Percentiles rank a stretch among this genome's conserved stretches.
Evolutionary conservation across 495 filamentous ascomycete species (phyloP).

Genomic region (Talaromyces liani): DNA sequence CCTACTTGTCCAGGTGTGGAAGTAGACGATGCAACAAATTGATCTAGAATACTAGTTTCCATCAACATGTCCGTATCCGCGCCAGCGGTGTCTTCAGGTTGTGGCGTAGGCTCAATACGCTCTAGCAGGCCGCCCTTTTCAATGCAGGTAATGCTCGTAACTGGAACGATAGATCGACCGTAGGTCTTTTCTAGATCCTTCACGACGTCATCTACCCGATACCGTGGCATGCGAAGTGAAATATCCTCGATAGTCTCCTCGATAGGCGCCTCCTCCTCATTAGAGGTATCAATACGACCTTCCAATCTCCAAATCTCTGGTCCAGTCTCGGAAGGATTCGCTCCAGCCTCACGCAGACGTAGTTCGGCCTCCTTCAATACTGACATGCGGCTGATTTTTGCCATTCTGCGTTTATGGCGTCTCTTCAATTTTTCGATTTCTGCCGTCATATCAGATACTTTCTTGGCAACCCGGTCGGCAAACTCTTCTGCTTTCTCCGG

Average conservation of each 20-base stretch:
- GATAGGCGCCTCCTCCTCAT: constrained; percentile 43
- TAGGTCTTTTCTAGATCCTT: constrained; percentile 49
- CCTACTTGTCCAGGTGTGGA: constrained; percentile 37
- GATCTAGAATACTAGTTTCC: constrained; percentile 57
- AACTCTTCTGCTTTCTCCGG: constrained; percentile 67
- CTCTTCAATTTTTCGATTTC: constrained; percentile 79
- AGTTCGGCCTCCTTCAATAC: constrained; percentile 56
- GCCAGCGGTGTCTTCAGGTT: constrained; percentile 32
- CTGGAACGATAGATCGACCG: constrained; percentile 47
- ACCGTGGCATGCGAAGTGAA: constrained; percentile 37
- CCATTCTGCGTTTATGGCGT: constrained; percentile 65
- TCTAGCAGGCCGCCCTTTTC: constrained; percentile 68
- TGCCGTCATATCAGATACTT: constrained; percentile 55
- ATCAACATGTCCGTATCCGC: constrained; percentile 58
- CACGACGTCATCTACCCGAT: constrained; percentile 54
- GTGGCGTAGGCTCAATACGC: constrained; percentile 40
- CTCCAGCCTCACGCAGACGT: constrained; percentile 42
- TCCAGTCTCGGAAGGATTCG: constrained; percentile 45
- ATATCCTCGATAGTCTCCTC: constrained; percentile 18
- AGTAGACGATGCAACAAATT: constrained; percentile 50
- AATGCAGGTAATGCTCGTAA: constrained; percentile 57
- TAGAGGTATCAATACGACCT: constrained; percentile 39
- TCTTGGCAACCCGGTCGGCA: constrained; percentile 59
- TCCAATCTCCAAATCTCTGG: constrained; percentile 59
- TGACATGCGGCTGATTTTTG: constrained; percentile 61